Evolutionary conservation across 768 basidiomycete genomes (phyloP).

Genomic region (Chalciporus chontae): DNA sequence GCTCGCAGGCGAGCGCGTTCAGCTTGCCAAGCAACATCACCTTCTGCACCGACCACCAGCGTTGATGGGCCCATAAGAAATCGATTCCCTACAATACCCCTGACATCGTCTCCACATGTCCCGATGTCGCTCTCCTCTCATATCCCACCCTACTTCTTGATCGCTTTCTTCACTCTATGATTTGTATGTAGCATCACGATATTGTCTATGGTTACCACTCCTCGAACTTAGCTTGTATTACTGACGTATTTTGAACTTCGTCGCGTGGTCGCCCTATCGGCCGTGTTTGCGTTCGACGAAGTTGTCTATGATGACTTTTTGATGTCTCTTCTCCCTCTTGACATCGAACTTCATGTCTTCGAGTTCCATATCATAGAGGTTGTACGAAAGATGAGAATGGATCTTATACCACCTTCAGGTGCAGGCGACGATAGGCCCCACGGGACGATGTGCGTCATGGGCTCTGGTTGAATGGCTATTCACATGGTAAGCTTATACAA

Average conservation of each 20-base stretch:
- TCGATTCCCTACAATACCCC: conserved; percentile 2
- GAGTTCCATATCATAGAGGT: no score
- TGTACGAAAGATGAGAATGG: no score
- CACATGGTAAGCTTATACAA: no score
- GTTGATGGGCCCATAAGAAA: conserved; percentile 23
- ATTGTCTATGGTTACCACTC: neutral
- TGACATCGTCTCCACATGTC: neutral
- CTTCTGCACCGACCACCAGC: conserved; percentile 32
- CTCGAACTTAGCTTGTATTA: neutral
- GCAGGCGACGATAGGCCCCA: no score
- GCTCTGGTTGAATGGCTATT: no score
- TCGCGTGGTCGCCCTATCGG: neutral
- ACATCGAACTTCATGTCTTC: no score
- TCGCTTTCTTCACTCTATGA: conserved; percentile 5
- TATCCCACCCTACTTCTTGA: conserved; percentile 5
- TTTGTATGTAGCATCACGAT: conserved; percentile 15
- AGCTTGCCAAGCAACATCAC: conserved; percentile 29
- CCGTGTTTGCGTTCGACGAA: no score
- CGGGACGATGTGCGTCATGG: no score
- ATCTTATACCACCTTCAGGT: no score
- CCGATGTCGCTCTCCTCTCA: neutral
- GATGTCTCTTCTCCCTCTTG: no score
- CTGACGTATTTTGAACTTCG: neutral
- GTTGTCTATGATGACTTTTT: no score
- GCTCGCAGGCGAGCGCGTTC: conserved; percentile 64